Conservation (phyloP, 2,329 filamentous ascomycete species). For the Venturia effusa region DNA sequence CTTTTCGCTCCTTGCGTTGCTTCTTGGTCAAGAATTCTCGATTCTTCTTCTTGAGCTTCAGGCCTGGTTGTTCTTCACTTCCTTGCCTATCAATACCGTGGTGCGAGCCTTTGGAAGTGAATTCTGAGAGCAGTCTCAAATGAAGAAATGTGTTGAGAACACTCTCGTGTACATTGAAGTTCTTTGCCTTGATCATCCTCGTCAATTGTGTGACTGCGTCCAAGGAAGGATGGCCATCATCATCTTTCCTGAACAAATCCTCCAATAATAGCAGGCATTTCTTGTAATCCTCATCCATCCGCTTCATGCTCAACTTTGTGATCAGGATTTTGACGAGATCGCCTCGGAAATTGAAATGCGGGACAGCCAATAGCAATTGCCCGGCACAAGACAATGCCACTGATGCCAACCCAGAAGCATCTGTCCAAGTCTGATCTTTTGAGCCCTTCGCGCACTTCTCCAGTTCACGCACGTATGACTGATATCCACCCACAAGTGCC, state of each 20-base stretch:
- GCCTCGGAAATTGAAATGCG: constrained; percentile 92
- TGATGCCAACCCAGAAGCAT: constrained; percentile 43
- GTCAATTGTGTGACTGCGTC: constrained; percentile 76
- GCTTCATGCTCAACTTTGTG: constrained; percentile 64
- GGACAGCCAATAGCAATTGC: constrained; percentile 66
- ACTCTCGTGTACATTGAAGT: constrained; percentile 73
- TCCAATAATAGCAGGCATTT: constrained; percentile 73
- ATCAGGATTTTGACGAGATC: constrained; percentile 84
- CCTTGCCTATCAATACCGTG: constrained; percentile 55
- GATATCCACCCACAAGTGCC: constrained; percentile 73
- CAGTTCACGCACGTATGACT: constrained; percentile 70
- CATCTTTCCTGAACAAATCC: constrained; percentile 72
- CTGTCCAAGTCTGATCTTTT: constrained; percentile 30
- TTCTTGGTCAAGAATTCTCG: constrained; percentile 83
- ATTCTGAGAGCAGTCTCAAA: constrained; percentile 78
- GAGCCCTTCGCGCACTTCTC: constrained; percentile 52
- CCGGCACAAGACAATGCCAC: constrained; percentile 82
- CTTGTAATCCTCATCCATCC: constrained; percentile 61
- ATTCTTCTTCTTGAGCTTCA: constrained; percentile 60
- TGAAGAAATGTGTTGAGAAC: constrained; percentile 87
- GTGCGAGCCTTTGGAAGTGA: constrained; percentile 71
- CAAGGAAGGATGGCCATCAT: constrained; percentile 78
- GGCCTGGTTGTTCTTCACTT: constrained; percentile 13
- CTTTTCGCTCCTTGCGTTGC: constrained; percentile 69
- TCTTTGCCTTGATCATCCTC: constrained; percentile 88